Percentiles rank a stretch among this genome's conserved stretches.
These are phyloP conservation scores for Akanthomyces lecanii DNA, from an alignment of 2,329 filamentous ascomycete genomes.

Conservation along the genomic window DNA sequence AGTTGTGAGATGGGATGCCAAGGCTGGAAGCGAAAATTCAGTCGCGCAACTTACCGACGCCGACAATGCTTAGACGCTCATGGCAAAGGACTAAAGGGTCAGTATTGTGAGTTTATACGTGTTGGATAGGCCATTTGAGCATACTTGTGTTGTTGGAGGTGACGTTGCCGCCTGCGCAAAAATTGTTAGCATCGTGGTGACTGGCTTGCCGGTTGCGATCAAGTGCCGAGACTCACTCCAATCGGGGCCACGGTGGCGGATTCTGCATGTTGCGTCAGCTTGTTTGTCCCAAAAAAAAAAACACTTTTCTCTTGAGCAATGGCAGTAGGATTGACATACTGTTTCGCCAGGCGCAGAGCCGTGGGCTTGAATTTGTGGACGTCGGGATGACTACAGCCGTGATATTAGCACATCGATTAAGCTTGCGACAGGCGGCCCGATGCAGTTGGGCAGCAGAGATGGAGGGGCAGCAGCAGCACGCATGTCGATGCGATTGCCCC, in stretches of 20 bases:
- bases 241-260: constrained; percentile 95
- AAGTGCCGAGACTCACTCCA: constrained; percentile 70
- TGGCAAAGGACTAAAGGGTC: constrained; percentile 75
- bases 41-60: constrained; percentile 65
- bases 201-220: constrained; percentile 10
- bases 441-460: neutral
- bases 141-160: constrained; percentile 87
- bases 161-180: constrained; percentile 71
- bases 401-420: constrained; percentile 23
- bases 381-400: constrained; percentile 68
- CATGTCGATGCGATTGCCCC: constrained; percentile 30
- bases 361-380: constrained; percentile 95
- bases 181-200: constrained; percentile 27
- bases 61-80: constrained; percentile 96
- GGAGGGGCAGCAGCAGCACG: constrained; percentile 17
- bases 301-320: neutral
- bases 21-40: constrained; percentile 8
- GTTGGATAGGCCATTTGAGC: constrained; percentile 29
- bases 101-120: constrained; percentile 19
- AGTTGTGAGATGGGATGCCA: constrained; percentile 20
- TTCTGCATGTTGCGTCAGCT: constrained; percentile 43
- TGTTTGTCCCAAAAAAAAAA: neutral
- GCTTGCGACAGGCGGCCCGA: constrained; percentile 5
- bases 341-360: constrained; percentile 88
- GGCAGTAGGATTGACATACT: constrained; percentile 55